Evolutionary conservation across 2,329 filamentous ascomycete species (phyloP).

Genomic region (Monosporascus sp.): DNA sequence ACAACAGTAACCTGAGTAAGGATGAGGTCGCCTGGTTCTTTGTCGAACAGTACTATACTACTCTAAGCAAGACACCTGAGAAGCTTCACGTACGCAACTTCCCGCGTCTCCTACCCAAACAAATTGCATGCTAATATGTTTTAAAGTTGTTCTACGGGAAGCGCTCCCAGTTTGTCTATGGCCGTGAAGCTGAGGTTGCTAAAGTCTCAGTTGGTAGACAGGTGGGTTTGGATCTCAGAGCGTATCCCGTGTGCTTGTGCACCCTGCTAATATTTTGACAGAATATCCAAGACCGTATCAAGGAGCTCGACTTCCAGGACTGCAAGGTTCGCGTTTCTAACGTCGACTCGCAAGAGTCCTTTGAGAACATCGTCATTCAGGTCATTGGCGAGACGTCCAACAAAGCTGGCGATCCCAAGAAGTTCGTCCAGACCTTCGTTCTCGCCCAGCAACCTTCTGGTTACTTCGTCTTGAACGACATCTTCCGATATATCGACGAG

Average conservation of each 20-base stretch:
- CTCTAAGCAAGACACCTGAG: constrained; percentile 86
- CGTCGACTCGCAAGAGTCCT: constrained; percentile 91
- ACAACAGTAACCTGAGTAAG: constrained; percentile 57
- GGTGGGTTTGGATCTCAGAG: constrained; percentile 48
- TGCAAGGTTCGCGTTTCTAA: constrained; percentile 98
- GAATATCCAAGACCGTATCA: constrained; percentile 93
- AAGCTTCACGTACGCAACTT: constrained; percentile 67
- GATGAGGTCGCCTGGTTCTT: constrained; percentile 99
- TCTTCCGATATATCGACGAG: constrained; percentile 87
- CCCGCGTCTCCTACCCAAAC: not conserved
- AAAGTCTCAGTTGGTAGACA: constrained; percentile 81
- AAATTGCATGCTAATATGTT: constrained; percentile 1
- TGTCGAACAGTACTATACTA: constrained; percentile 98
- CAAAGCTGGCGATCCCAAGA: constrained; percentile 84
- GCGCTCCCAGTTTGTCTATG: constrained; percentile 90
- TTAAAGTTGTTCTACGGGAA: constrained; percentile 87
- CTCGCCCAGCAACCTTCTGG: constrained; percentile 93
- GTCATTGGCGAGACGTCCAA: constrained; percentile 98
- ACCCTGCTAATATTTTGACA: constrained; percentile 30
- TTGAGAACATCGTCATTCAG: constrained; percentile 91
- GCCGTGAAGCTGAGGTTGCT: constrained; percentile 83
- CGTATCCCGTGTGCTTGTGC: constrained; percentile 1
- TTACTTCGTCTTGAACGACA: constrained; percentile 98
- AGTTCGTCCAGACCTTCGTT: constrained; percentile 97
- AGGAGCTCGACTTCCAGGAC: constrained; percentile 87